Base-by-base conservation (phyloP, 208 protist species). In the Leptomonas pyrrhocoris region DNA sequence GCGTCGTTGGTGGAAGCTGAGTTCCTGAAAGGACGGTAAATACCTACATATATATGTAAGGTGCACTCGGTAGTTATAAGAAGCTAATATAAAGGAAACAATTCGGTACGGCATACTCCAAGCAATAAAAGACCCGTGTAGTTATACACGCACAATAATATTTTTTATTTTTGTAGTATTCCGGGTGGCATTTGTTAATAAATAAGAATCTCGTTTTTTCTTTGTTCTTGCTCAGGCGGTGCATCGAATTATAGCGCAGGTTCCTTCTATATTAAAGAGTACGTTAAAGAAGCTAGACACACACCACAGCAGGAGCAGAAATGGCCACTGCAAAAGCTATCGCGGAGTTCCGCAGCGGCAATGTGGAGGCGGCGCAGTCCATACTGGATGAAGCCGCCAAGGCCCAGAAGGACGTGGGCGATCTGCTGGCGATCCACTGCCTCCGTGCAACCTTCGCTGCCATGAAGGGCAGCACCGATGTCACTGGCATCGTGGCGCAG, bases 371-470 rank as follows among this genome's bases (percentile, higher is more conserved):
- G 16, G 82, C 89, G 31, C 66, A 84, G 40, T 56, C 48, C 30
- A 81, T 92, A 25, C 78, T 93, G 4, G 84, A 86, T 25, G 73
- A 46, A 31, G 76, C 76, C 21, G 64, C 68, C 28, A 63, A 69
- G 31, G 62, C 70, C 42, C 66, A 78, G 31, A 53, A 46, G 13
- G 70, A 88, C 4, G 57, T 94, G 16, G 55, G 84, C 34, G 83
- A 90, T 45, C 60, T 85, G 4, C 80, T 96, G 46, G 60, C 73
- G 2, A 54, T 89, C n/a, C 74, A 84, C 49, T 94, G 88, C 68
- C 75, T 94, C 38, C 87, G 79, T 19, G 88, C 88, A 16, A 84
- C 89, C 27, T 63, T 94, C 23, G 86, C 85, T 1, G 92, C 88
- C 18, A 92, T 96, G 92, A 72, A 88, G 25, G 92, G 89, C 43